Conservation (phyloP, 148 eudicot species). For the Fagopyrum esculentum region DNA sequence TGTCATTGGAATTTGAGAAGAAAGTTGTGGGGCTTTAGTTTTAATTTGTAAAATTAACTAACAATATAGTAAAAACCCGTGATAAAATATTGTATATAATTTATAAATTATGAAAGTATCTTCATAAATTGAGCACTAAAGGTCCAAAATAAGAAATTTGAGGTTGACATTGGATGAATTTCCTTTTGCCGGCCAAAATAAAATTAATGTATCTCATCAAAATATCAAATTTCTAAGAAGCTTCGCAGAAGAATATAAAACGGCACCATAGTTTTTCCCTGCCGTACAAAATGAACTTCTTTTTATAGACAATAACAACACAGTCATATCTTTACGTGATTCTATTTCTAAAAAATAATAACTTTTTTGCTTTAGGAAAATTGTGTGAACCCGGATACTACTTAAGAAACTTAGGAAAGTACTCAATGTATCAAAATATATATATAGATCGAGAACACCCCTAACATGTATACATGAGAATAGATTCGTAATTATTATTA, state of each 20-base stretch:
- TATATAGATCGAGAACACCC: no score
- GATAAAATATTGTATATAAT: no score
- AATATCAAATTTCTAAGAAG: background rate
- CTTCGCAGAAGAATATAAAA: background rate
- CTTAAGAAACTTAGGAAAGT: background rate
- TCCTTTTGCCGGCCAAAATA: background rate
- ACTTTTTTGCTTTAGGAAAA: no score
- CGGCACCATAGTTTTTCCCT: background rate
- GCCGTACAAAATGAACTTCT: background rate
- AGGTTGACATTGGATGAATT: background rate
- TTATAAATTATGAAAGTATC: background rate
- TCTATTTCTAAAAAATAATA: background rate
- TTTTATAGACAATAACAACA: background rate
- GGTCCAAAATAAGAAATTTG: background rate
- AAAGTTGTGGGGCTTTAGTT: no score
- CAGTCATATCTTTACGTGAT: background rate
- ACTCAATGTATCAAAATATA: background rate
- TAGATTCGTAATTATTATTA: no score
- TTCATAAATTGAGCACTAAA: background rate
- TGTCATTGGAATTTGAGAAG: no score
- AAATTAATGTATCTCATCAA: background rate
- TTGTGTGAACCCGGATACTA: background rate
- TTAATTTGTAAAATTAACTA: no score
- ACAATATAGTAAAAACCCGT: no score
- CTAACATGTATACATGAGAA: no score